Evolutionary conservation across 768 basidiomycete genomes (phyloP), one percentile per base, ranked within the genome.

Genomic region (Phallus indusiatus): DNA sequence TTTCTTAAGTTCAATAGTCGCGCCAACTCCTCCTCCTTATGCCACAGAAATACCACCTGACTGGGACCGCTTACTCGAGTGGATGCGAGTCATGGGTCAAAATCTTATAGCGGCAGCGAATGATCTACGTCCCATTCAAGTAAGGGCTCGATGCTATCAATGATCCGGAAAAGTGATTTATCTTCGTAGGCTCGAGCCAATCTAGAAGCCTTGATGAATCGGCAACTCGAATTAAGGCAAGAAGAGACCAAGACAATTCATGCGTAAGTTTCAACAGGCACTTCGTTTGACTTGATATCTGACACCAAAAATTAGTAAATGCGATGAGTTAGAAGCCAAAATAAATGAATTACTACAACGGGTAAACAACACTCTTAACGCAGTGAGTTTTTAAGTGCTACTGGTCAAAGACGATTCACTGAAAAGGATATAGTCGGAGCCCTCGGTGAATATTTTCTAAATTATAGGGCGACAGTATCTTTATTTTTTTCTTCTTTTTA

Each of bases 71-170:
- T 81, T 86, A 56, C 76, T 88, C 1, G 87, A 90, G 67, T 91
- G 91, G 87, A 86, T 94, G 55, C 83, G 79, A 11, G 75, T 88
- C 1, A 79, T 92, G 55, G 83, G 83, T 7, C 87, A 90, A 69
- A 95, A 94, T 69, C 78, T 95, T 59, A 90, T 94, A 82, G 88
- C 86, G 14, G 88, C 89, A 17, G 89, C 88, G 37, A 95, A 95
- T 66, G 91, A 93, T 65, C 72, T 94, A 54, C 81, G 93, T 22
- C 92, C 91, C 0, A 87, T 93, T 5, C 92, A 94, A 79, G 90
- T 85, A 22, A 11, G 72, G 67, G 62, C 47, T 56, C 50, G 16
- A 49, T 35, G 48, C 42, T 22, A 28, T n/a, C 35, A 53, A 42
- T 61, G 28, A 20, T 18, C n/a, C 54, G 54, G n/a, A 17, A 28